Evolutionary conservation across 345 rosid genomes (phyloP), one percentile per base, ranked within the genome.

Genomic region (Hibiscus syriacus): DNA sequence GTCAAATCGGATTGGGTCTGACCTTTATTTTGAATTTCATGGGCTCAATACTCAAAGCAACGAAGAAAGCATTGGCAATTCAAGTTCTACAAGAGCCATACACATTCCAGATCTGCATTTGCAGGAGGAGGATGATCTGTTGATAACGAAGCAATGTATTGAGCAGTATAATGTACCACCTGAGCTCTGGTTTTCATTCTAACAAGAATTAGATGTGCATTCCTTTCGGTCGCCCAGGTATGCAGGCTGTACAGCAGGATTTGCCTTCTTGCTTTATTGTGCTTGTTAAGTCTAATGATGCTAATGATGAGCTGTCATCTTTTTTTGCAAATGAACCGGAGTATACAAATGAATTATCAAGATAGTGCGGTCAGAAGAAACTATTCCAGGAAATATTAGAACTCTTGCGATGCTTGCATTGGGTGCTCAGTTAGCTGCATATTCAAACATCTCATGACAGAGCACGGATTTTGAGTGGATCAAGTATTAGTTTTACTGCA

Each of bases 301-400:
- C 97, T 45, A 84, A 86, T 71, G 98, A 90, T 23, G 98, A 90
- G 68, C 78, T 93, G 63, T 80, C 92, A 5, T 83, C 98, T 55
- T 93, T 90, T 70, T 93, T 93, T 69, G 94, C 90, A 12, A 90
- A 93, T 82, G 98, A 93, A 74, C 98, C 97, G 2, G 98, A 90
- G 73, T 89, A 93, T 78, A 93, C 98, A 69, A 90, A 89, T 78
- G 98, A 93, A 78, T 76, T 92, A 88, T 88, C 64, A 88, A 94
- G 80, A 92, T 92, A 49, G 98, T 92, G 72, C 83, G 88, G 13
- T 83, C 98, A 6, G 98, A 93, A 73, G 96, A 88, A 73, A 79
- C 85, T 54, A 77, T 89, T 73, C 90, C 92, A 56, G 97, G 98
- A 64, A 79, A 81, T 58, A 87, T 87, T 70, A 87, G 96, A 78